Conservation (phyloP, 441 rosid species). For the Isatis lusitanica region DNA sequence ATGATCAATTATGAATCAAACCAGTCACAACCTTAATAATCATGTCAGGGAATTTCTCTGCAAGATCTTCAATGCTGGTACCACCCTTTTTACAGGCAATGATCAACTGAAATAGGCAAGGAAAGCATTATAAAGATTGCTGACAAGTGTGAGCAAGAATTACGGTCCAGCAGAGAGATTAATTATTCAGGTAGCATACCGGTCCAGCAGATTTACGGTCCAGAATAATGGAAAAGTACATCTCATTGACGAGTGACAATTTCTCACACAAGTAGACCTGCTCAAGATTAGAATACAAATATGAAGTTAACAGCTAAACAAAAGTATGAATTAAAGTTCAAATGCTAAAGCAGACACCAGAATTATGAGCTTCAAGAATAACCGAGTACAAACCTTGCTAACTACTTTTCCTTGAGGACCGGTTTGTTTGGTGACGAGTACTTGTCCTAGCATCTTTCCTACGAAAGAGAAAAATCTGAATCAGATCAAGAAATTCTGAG, state of each 20-base stretch:
- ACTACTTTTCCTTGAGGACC: slow-evolving; percentile 98
- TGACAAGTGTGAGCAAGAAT: background rate
- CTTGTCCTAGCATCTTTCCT: slow-evolving; percentile 97
- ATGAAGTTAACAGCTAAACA: background rate
- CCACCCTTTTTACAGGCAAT: slow-evolving; percentile 96
- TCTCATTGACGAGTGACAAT: slow-evolving; percentile 90
- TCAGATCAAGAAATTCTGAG: background rate
- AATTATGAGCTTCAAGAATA: background rate
- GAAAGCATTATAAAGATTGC: background rate
- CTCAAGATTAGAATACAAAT: slow-evolving; percentile 4
- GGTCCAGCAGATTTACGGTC: slow-evolving; percentile 98
- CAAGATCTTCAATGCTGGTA: slow-evolving; percentile 98
- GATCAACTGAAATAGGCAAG: slow-evolving; percentile 60
- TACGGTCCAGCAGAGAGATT: background rate
- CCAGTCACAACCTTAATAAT: slow-evolving; percentile 68
- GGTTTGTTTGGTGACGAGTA: slow-evolving; percentile 95
- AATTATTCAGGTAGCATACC: slow-evolving; percentile 50
- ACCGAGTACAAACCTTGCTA: slow-evolving; percentile 72
- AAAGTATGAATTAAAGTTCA: background rate
- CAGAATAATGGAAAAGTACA: slow-evolving; percentile 95
- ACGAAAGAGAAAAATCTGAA: slow-evolving; percentile 7
- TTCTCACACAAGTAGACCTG: slow-evolving; percentile 96
- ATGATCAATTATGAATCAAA: background rate
- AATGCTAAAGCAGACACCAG: background rate
- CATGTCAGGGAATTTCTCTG: slow-evolving; percentile 95